Base-by-base conservation (phyloP, 257 asterid species). In the Solanum stenotomum region DNA sequence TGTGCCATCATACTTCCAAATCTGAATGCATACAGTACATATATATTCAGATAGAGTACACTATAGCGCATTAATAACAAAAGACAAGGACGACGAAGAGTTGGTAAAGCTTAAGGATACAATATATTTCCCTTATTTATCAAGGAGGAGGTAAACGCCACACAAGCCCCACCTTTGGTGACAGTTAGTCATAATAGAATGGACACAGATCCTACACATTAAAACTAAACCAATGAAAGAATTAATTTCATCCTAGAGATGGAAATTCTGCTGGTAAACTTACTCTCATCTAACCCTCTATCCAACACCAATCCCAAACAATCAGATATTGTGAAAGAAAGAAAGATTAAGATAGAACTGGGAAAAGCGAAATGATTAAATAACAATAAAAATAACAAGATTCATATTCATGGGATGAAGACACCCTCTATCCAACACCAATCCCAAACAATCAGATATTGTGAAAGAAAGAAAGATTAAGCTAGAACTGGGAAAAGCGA, bases 1-100 rank as follows among this genome's bases (percentile, higher is more conserved):
- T 27, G 98, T 96, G 85, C 86, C 90, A 61, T 85, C 67, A 91
- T 94, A 96, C 86, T 93, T 94, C 97, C 95, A 95, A 76, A 95
- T 87, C 99, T 96, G 91, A 88, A 90, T 27, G 77, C 35, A 83
- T 61, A 11, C 29, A 85, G 27, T 77, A 70, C 23, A 49, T 38
- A 77, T n/a, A 40, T 23, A 40, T 13, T 77, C 31, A 77, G 61
- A 77, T 76, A 76, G 56, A 23, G 33, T 40, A 40, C 84, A 77
- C 14, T 77, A 40, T 2, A 78, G 23, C 5, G 14, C n/a, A 40
- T 40, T 38, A 77, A 13, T n/a, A n/a, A 13, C 61, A 31, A 27
- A 40, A 77, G 84, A 25, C 37, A 42, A 42, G 84, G 84, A 42
- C 37, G 7, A 13, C 34, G 35, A 42, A 16, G n/a, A 42, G 84